phyloP scores from a whole-genome alignment of 1,284 basidiomycete species.

The Malassezia slooffiae region DNA sequence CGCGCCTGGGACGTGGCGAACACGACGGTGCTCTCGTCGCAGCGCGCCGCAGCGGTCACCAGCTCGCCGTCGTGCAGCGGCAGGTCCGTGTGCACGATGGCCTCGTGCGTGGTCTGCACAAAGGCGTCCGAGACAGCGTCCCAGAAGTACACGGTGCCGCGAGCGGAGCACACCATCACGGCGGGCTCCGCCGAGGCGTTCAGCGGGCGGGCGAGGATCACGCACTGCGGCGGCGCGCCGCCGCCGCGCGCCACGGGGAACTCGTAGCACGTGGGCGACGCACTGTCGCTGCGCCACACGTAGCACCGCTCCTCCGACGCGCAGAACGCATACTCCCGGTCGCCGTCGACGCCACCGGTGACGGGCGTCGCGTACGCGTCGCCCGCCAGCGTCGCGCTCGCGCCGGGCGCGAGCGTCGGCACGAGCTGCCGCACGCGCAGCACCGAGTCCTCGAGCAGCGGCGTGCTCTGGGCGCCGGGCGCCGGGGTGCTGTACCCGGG shows the following conservation, averaged over 20 bases:
- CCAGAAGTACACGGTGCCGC: constrained; percentile 10
- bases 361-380: constrained; percentile 7
- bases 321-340: constrained; percentile 10
- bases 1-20: constrained; percentile 6
- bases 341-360: constrained; percentile 10
- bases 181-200: constrained; percentile 13
- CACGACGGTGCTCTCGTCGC: constrained; percentile 11
- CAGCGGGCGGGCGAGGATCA: constrained; percentile 11
- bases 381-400: constrained; percentile 1
- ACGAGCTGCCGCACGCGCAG: constrained; percentile 4
- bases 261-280: constrained; percentile 3
- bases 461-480: no score
- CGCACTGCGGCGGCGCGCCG: neutral
- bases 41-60: constrained; percentile 4
- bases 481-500: no score
- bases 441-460: constrained; percentile 13
- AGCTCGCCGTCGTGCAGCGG: constrained; percentile 5
- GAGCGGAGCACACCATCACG: constrained; percentile 3
- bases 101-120: neutral
- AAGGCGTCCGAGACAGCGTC: constrained; percentile 11
- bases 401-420: constrained; percentile 1
- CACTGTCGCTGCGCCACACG: constrained; percentile 10
- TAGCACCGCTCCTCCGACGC: neutral
- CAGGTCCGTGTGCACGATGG: neutral
- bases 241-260: neutral